Percentiles rank a stretch among this genome's conserved stretches.
Conservation (phyloP, 1,284 basidiomycete genomes). For the Cystobasidium slooffiae region DNA sequence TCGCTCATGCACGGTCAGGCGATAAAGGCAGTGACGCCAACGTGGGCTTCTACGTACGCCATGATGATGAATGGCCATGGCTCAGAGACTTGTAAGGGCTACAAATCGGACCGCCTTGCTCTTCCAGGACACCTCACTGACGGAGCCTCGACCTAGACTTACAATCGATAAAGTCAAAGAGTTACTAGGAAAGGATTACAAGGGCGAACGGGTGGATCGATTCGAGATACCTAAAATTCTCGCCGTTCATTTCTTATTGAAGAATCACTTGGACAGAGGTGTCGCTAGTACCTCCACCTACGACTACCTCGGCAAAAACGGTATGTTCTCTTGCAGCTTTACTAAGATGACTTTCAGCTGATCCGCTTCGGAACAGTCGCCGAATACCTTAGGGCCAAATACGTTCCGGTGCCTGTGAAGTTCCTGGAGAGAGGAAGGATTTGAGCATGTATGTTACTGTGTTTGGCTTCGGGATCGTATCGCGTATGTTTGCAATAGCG, state of each 20-base stretch:
- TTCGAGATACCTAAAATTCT: slow-evolving; percentile 51
- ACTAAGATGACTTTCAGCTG: too few species aligned
- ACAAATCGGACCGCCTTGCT: too few species aligned
- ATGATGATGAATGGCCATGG: slow-evolving; percentile 41
- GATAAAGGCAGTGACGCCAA: slow-evolving; percentile 53
- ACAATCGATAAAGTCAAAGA: slow-evolving; percentile 43
- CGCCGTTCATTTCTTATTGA: slow-evolving; percentile 46
- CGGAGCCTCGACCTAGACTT: too few species aligned
- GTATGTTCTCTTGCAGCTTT: too few species aligned
- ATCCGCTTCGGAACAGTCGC: neutral
- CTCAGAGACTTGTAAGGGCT: slow-evolving; percentile 20
- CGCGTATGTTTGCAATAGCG: too few species aligned
- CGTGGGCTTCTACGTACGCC: slow-evolving; percentile 51
- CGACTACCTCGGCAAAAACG: slow-evolving; percentile 34
- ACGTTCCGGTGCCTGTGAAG: slow-evolving; percentile 29
- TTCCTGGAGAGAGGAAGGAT: neutral
- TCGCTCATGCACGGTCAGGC: slow-evolving; percentile 52
- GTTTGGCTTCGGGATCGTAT: too few species aligned
- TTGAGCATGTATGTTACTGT: neutral
- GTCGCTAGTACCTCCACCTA: slow-evolving; percentile 20
- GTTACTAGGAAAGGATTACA: slow-evolving; percentile 49
- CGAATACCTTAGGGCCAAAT: slow-evolving; percentile 26
- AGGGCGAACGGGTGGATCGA: slow-evolving; percentile 49
- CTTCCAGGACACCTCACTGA: too few species aligned
- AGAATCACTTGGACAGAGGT: slow-evolving; percentile 35